These are phyloP conservation scores for Coemansia sp. DNA, from an alignment of 192 early-diverging fungal genomes.

Conservation along the genomic window DNA sequence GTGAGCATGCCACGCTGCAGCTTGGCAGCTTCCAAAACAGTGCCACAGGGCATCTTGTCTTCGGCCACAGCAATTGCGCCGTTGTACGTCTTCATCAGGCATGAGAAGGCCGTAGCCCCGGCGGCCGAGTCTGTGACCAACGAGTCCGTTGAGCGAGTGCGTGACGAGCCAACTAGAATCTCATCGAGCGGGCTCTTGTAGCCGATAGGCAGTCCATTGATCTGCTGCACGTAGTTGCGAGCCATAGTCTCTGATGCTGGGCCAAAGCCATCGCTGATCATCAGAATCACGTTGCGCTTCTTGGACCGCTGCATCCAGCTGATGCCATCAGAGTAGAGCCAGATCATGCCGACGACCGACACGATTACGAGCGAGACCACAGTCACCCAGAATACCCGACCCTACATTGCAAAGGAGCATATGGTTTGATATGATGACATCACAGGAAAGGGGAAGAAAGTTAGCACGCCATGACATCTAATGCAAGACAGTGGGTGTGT, in stretches of 20 bases:
- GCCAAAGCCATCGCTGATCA: constrained; percentile 95
- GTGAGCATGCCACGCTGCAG: constrained; percentile 70
- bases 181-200: constrained; percentile 64
- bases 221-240: constrained; percentile 74
- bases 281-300: constrained; percentile 82
- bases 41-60: constrained; percentile 81
- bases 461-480: not conserved
- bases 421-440: not conserved
- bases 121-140: constrained; percentile 96
- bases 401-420: constrained; percentile 16
- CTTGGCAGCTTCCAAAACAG: constrained; percentile 92
- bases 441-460: not conserved
- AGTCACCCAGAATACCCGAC: constrained; percentile 47
- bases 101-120: constrained; percentile 95
- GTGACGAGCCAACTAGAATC: constrained; percentile 81
- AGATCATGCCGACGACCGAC: constrained; percentile 49
- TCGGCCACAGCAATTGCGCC: constrained; percentile 80
- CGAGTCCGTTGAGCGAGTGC: constrained; percentile 78
- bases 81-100: constrained; percentile 89
- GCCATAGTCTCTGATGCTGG: constrained; percentile 90
- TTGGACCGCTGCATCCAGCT: constrained; percentile 52
- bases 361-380: constrained; percentile 34
- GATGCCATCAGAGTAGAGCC: constrained; percentile 49
- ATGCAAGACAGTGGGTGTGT: not conserved
- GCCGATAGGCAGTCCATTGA: constrained; percentile 55